Evolutionary conservation across 345 rosid genomes (phyloP).

Genomic region (Euphorbia peplus): DNA sequence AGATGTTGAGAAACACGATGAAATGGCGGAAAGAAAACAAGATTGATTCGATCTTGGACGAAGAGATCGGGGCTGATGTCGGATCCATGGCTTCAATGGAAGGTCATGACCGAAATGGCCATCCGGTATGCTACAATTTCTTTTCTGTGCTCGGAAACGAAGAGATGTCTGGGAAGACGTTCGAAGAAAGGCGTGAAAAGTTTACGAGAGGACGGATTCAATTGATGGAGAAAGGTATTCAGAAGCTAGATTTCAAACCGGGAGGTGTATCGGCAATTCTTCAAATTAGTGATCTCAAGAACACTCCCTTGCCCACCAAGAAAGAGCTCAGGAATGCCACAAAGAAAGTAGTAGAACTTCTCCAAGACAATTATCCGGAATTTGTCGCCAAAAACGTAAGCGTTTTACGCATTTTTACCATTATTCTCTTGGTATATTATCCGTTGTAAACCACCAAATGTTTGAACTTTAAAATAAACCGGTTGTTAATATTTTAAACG

Average conservation of each 20-base stretch:
- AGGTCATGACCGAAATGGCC: slow-evolving; percentile 24
- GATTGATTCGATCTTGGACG: slow-evolving; percentile 22
- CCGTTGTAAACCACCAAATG: too few relatives aligned
- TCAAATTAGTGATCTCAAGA: slow-evolving; percentile 27
- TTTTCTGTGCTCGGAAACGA: slow-evolving; percentile 18
- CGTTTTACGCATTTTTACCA: background rate
- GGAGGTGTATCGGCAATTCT: slow-evolving; percentile 18
- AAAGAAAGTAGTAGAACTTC: slow-evolving; percentile 18
- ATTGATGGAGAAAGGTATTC: slow-evolving; percentile 24
- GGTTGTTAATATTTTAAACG: too few relatives aligned
- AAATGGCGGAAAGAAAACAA: slow-evolving; percentile 30
- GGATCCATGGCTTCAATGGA: slow-evolving; percentile 12
- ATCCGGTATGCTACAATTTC: slow-evolving; percentile 24
- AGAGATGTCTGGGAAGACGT: slow-evolving; percentile 2
- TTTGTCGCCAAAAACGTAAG: slow-evolving; percentile 26
- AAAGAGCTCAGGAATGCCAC: slow-evolving; percentile 21
- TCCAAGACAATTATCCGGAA: slow-evolving; percentile 33
- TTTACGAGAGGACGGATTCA: slow-evolving; percentile 24
- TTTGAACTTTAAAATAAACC: too few relatives aligned
- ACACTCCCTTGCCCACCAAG: slow-evolving; percentile 24
- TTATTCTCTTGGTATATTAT: too few relatives aligned
- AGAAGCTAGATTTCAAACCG: slow-evolving; percentile 22
- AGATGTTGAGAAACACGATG: slow-evolving; percentile 22
- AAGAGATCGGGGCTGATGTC: slow-evolving; percentile 12
- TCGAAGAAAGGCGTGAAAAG: slow-evolving; percentile 19